Conservation (phyloP, 2,329 filamentous ascomycete species). For the Pseudogymnoascus sp. region DNA sequence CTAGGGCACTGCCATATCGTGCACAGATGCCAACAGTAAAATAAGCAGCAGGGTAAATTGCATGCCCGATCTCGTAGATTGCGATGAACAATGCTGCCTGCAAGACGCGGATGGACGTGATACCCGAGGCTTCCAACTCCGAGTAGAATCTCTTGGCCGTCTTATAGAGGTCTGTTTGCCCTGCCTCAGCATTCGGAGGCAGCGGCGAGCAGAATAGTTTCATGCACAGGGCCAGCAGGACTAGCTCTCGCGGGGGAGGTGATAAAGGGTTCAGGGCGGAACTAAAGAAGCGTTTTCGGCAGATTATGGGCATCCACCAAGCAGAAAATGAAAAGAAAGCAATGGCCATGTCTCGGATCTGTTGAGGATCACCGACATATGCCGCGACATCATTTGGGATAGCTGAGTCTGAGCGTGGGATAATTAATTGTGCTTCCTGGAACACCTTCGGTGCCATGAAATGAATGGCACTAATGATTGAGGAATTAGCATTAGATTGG, state of each 20-base stretch:
- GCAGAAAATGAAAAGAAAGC: constrained; percentile 39
- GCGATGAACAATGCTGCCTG: constrained; percentile 39
- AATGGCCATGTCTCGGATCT: constrained; percentile 31
- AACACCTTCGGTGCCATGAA: too few relatives aligned
- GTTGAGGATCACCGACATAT: constrained; percentile 27
- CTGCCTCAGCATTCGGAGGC: constrained; percentile 27
- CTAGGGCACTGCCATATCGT: constrained; percentile 38
- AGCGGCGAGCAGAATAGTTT: constrained; percentile 35
- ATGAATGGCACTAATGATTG: neutral
- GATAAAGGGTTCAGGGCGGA: constrained; percentile 34
- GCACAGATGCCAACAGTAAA: constrained; percentile 38
- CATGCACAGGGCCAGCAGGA: constrained; percentile 41
- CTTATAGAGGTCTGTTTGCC: constrained; percentile 34
- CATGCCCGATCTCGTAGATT: constrained; percentile 41
- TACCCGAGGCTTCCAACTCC: constrained; percentile 35
- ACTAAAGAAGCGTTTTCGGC: constrained; percentile 34
- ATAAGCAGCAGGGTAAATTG: constrained; percentile 42
- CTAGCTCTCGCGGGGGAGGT: constrained; percentile 39
- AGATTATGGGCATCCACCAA: constrained; percentile 40
- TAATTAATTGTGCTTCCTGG: too few relatives aligned
- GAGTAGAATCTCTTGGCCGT: constrained; percentile 35
- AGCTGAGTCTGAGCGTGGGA: neutral
- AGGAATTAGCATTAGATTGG: neutral
- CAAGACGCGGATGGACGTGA: constrained; percentile 35
- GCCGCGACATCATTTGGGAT: neutral